phyloP scores from a whole-genome alignment of 2,329 filamentous ascomycete species.

The Nannizzia gypsea region DNA sequence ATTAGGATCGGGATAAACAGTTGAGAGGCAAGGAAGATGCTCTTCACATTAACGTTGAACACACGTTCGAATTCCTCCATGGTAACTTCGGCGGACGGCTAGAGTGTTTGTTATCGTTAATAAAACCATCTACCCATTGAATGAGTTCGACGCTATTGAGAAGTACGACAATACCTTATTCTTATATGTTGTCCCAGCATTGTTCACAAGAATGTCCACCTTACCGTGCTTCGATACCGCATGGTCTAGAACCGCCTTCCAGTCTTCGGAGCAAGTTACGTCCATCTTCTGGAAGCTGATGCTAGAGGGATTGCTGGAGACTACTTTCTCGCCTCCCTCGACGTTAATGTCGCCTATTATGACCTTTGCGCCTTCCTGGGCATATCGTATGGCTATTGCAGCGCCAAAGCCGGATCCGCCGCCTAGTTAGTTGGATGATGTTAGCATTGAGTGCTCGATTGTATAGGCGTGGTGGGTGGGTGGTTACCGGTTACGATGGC shows the following conservation, averaged over 20 bases:
- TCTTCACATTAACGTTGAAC: slow-evolving; percentile 36
- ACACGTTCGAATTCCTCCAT: slow-evolving; percentile 35
- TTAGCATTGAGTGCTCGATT: neutral
- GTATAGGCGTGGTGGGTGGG: neutral
- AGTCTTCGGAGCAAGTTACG: slow-evolving; percentile 25
- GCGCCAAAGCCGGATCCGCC: slow-evolving; percentile 34
- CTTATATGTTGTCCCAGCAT: slow-evolving; percentile 34
- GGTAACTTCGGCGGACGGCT: slow-evolving; percentile 33
- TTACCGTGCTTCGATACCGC: slow-evolving; percentile 23
- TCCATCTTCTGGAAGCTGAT: slow-evolving; percentile 27
- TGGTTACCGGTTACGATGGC: slow-evolving; percentile 35
- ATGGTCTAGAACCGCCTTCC: slow-evolving; percentile 23
- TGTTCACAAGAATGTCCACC: slow-evolving; percentile 38
- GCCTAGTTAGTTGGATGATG: slow-evolving; percentile 20
- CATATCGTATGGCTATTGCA: slow-evolving; percentile 30
- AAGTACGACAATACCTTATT: slow-evolving; percentile 26
- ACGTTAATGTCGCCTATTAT: slow-evolving; percentile 33
- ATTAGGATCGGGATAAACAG: slow-evolving; percentile 27
- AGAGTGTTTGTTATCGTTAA: neutral
- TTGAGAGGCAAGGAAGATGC: slow-evolving; percentile 28
- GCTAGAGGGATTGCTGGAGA: slow-evolving; percentile 20
- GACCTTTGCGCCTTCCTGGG: slow-evolving; percentile 32
- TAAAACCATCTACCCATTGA: neutral
- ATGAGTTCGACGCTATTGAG: neutral
- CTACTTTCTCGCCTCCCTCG: slow-evolving; percentile 24